Evolutionary conservation across 768 basidiomycete genomes (phyloP).

Genomic region (Suillus luteus): DNA sequence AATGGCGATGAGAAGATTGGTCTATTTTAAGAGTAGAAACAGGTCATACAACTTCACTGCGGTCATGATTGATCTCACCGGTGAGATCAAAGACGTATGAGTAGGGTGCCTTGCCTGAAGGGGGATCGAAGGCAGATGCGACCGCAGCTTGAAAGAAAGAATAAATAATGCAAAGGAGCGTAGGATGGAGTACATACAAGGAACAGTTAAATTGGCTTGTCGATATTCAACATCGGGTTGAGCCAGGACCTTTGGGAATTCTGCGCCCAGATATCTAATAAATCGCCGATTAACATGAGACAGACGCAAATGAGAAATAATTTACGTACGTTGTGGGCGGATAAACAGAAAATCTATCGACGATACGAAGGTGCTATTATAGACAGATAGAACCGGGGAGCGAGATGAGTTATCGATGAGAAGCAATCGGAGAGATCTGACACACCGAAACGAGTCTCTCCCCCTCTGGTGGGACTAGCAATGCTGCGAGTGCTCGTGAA

Average conservation of each 20-base stretch:
- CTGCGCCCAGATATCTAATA: slow-evolving; percentile 72
- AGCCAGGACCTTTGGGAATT: slow-evolving; percentile 70
- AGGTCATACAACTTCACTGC: slow-evolving; percentile 66
- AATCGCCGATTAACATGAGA: slow-evolving; percentile 13
- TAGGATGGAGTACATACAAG: slow-evolving; percentile 46
- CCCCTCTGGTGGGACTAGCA: slow-evolving; percentile 67
- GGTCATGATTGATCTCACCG: slow-evolving; percentile 76
- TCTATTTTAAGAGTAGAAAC: slow-evolving; percentile 1
- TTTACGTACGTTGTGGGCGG: slow-evolving; percentile 71
- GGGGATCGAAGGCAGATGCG: slow-evolving; percentile 67
- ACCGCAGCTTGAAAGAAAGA: slow-evolving; percentile 55
- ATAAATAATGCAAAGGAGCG: slow-evolving; percentile 18
- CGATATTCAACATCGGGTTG: slow-evolving; percentile 76
- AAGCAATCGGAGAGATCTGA: slow-evolving; percentile 16
- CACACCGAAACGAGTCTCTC: slow-evolving; percentile 74
- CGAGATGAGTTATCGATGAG: slow-evolving; percentile 18
- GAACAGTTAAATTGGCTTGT: slow-evolving; percentile 78
- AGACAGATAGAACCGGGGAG: slow-evolving; percentile 1
- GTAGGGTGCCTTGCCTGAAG: slow-evolving; percentile 67
- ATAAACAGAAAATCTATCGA: slow-evolving; percentile 71
- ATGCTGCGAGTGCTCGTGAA: slow-evolving; percentile 68
- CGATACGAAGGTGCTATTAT: slow-evolving; percentile 63
- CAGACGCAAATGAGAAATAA: slow-evolving; percentile 13
- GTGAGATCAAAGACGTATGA: slow-evolving; percentile 85
- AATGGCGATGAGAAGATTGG: slow-evolving; percentile 13